Conservation (phyloP, 1,284 basidiomycete species). For the Omphalotus olearius region DNA sequence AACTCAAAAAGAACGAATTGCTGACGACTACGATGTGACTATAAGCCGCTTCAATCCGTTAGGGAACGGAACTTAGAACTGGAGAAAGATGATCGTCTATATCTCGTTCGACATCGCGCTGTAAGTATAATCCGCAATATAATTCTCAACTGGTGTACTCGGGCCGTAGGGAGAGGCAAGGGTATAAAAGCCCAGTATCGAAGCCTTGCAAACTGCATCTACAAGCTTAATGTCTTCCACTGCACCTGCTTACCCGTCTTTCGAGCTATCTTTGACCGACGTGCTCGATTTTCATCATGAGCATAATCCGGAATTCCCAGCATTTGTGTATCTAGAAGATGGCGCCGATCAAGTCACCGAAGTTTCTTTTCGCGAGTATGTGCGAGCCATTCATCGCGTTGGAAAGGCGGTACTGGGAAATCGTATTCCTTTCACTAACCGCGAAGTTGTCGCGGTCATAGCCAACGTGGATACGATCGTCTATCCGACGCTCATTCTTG, state of each 20-base stretch:
- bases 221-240: not conserved
- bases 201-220: not conserved
- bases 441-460: constrained; percentile 24
- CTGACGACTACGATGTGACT: no score
- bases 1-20: no score
- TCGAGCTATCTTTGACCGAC: constrained; percentile 2
- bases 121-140: no score
- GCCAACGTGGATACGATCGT: constrained; percentile 26
- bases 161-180: no score
- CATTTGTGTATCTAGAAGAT: constrained; percentile 6
- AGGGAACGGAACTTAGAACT: no score
- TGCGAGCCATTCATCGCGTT: constrained; percentile 9
- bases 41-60: no score
- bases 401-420: constrained; percentile 1
- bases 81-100: no score
- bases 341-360: constrained; percentile 1
- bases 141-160: no score
- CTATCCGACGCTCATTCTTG: constrained; percentile 27
- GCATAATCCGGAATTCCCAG: constrained; percentile 5
- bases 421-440: constrained; percentile 4
- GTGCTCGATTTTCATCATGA: constrained; percentile 5
- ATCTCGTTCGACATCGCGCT: no score
- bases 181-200: not conserved
- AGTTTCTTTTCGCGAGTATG: constrained; percentile 8
- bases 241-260: not conserved